phyloP scores from a whole-genome alignment of 805 yeast genomes.

The Saccharomycopsis guyanensis region DNA sequence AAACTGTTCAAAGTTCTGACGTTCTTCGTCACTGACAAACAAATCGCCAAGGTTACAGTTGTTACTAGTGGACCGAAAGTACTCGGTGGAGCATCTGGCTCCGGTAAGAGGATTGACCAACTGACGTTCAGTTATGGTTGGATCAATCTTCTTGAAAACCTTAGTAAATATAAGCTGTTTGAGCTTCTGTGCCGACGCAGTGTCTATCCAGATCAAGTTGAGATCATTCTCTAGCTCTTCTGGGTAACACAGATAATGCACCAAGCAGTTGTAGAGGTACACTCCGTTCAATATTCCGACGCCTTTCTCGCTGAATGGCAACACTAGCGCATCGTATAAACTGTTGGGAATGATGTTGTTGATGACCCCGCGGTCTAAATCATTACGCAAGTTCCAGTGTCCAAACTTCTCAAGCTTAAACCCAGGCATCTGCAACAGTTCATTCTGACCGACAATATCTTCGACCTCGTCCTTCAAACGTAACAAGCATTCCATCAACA shows the following conservation, averaged over 20 bases:
- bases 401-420: conserved; percentile 13
- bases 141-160: conserved; percentile 13
- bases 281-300: conserved; percentile 1
- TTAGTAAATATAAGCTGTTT: conserved; percentile 9
- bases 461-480: not conserved
- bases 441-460: not conserved
- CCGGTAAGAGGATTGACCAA: not conserved
- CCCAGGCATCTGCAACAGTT: conserved; percentile 6
- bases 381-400: conserved; percentile 11
- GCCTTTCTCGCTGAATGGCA: conserved; percentile 2
- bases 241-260: conserved; percentile 15
- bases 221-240: conserved; percentile 2
- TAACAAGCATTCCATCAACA: conserved; percentile 6
- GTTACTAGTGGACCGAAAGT: not conserved
- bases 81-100: not conserved
- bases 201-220: conserved; percentile 16
- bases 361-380: not conserved
- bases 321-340: not conserved
- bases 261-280: conserved; percentile 14
- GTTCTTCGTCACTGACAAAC: not conserved
- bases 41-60: not conserved
- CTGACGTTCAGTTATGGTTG: not conserved
- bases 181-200: conserved; percentile 3
- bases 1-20: not conserved
- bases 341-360: conserved; percentile 16